Percentiles rank a stretch among this genome's conserved stretches.
Conservation (phyloP, 176 grass and related monocot genomes). For the Cocos nucifera region DNA sequence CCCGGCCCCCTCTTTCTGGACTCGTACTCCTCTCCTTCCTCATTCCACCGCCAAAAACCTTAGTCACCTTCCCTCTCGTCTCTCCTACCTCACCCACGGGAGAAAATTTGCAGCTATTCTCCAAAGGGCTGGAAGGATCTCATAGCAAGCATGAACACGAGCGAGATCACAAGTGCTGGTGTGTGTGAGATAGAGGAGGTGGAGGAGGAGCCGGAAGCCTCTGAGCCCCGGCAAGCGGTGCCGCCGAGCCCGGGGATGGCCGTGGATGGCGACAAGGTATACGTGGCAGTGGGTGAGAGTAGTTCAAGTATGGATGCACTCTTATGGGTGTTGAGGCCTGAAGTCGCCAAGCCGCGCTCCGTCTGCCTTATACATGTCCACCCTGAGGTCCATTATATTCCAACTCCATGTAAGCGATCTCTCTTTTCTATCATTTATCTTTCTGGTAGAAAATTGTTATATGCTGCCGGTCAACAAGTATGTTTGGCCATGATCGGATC, state of each 20-base stretch:
- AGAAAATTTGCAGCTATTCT: too few relatives aligned
- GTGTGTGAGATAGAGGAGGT: background rate
- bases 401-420: conserved; percentile 51
- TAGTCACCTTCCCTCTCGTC: too few relatives aligned
- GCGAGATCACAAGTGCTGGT: too few relatives aligned
- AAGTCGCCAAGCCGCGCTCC: conserved; percentile 33
- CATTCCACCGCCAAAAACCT: too few relatives aligned
- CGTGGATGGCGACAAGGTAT: conserved; percentile 27
- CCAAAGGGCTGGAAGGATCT: too few relatives aligned
- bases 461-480: too few relatives aligned
- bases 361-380: conserved; percentile 79
- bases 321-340: conserved; percentile 44
- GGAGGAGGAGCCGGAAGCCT: background rate
- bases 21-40: too few relatives aligned
- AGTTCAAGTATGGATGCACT: conserved; percentile 59
- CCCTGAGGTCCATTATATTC: conserved; percentile 55
- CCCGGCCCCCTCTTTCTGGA: too few relatives aligned
- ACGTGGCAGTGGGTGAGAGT: conserved; percentile 70
- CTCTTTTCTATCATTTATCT: background rate
- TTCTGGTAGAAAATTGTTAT: too few relatives aligned
- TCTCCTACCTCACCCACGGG: too few relatives aligned
- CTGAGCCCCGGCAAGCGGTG: background rate
- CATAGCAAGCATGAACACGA: too few relatives aligned
- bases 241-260: background rate
- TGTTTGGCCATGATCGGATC: too few relatives aligned